phyloP scores from a whole-genome alignment of 768 basidiomycete genomes.

The Russula sp. region DNA sequence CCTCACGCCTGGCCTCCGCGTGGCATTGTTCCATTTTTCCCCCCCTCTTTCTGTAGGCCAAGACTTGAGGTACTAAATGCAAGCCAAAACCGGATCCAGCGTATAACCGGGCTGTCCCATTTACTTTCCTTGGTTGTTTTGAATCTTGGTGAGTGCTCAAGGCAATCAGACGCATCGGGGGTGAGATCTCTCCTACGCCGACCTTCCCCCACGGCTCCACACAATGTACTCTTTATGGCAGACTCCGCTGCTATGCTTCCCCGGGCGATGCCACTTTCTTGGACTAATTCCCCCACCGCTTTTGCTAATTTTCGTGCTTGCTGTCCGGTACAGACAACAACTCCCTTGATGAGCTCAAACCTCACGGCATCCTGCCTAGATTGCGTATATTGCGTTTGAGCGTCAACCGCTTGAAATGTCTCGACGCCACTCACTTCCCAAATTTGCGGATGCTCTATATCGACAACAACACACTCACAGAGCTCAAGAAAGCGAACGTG shows the following conservation, averaged over 20 bases:
- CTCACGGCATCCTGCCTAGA: slow-evolving; percentile 50
- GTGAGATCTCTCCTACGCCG: slow-evolving; percentile 14
- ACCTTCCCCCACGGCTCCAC: slow-evolving; percentile 17
- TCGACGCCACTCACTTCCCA: slow-evolving; percentile 54
- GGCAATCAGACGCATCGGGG: slow-evolving; percentile 7
- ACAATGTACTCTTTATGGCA: slow-evolving; percentile 12
- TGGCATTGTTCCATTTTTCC: slow-evolving; percentile 13
- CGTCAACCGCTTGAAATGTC: slow-evolving; percentile 63
- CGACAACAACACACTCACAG: slow-evolving; percentile 68
- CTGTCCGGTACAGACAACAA: slow-evolving; percentile 56
- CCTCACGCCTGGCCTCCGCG: slow-evolving; percentile 10
- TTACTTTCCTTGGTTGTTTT: slow-evolving; percentile 60
- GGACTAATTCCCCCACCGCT: not conserved
- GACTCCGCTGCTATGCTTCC: slow-evolving; percentile 12
- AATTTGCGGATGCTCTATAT: slow-evolving; percentile 86
- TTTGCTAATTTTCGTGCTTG: slow-evolving; percentile 16
- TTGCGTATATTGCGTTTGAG: slow-evolving; percentile 82
- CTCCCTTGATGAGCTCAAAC: slow-evolving; percentile 45
- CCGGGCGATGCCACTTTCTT: slow-evolving; percentile 4
- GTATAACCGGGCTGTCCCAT: slow-evolving; percentile 51
- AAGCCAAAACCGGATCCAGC: slow-evolving; percentile 62
- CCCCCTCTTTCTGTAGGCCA: slow-evolving; percentile 27
- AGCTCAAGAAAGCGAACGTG: slow-evolving; percentile 46
- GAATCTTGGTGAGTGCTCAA: slow-evolving; percentile 66
- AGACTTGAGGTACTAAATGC: slow-evolving; percentile 76